Evolutionary conservation across 768 basidiomycete genomes (phyloP), one percentile per base, ranked within the genome.

Genomic region (Psilocybe azurescens): DNA sequence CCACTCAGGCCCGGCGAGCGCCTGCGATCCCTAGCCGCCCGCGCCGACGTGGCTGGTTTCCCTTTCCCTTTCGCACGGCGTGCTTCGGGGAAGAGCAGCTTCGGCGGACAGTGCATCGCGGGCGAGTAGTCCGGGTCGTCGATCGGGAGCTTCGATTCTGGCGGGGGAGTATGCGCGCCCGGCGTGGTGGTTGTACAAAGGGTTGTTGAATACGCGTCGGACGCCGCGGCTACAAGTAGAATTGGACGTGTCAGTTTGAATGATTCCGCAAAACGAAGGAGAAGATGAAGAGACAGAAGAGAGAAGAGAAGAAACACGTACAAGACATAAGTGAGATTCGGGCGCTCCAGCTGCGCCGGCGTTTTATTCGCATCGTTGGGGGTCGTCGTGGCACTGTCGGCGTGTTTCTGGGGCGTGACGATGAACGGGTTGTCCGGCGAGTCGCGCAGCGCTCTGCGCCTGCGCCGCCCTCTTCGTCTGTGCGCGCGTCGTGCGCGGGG

Each of bases 341-440:
- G 86, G 66, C 81, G 83, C 70, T 91, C 90, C 36, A 81, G 75
- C 48, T 39, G 72, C 66, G 67, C 70, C 58, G 30, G 59, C 55
- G 24, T 24, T 24, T 24, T 24, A 24, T 24, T 24, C 24, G 24
- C 24, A 24, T 24, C 65, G 58, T 62, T 65, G 14, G 58, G 65
- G 33, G 59, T 60, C 38, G 65, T 66, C 53, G 61, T 67, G n/a
- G 60, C 64, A 68, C 73, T 64, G 28, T 24, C 51, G 28, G 30
- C 9, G 7, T 57, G 47, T 4, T 79, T 78, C 10, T 59, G 65
- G 16, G 80, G 78, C 1, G 81, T 81, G 28, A 74, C 77, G 10
- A 91, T 78, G 78, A 92, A 91, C 0, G 90, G 90, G 60, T 91
- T 91, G 63, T 87, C 81, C 1, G 89, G 89, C 3, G 89, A 88